Conservation (phyloP, 305 asterid species). For the Fraxinus angustifolia region DNA sequence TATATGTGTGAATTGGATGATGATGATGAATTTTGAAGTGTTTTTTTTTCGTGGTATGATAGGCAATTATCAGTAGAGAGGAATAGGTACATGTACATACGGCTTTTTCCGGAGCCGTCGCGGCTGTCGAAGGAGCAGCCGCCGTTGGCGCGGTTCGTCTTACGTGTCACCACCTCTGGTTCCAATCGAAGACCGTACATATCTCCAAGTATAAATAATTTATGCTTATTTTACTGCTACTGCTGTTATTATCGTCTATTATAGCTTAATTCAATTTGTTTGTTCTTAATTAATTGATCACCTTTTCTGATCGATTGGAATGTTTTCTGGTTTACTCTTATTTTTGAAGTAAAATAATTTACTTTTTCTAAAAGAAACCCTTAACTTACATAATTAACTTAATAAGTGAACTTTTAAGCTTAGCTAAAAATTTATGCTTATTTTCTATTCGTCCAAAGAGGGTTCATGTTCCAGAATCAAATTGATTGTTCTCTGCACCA, state of each 20-base stretch:
- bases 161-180: slow-evolving; percentile 58
- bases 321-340: neutral
- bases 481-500: neutral
- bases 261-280: neutral
- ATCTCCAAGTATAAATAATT: slow-evolving; percentile 55
- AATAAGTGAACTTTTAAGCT: neutral
- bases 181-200: slow-evolving; percentile 59
- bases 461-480: neutral
- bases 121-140: slow-evolving; percentile 76
- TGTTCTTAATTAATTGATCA: neutral
- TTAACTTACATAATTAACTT: neutral
- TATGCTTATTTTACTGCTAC: neutral
- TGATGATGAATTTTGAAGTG: neutral
- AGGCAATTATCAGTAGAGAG: slow-evolving; percentile 86
- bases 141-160: slow-evolving; percentile 65
- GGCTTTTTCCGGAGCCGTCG: slow-evolving; percentile 81
- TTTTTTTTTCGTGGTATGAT: neutral
- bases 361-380: neutral
- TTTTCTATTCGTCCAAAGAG: neutral
- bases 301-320: neutral
- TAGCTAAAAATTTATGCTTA: neutral
- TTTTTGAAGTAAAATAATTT: neutral
- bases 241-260: neutral
- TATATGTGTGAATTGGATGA: neutral
- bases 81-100: slow-evolving; percentile 68